Percentiles rank a stretch among this genome's conserved stretches.
phyloP scores from a whole-genome alignment of 768 basidiomycete species.

The Aureoboletus auriporus region DNA sequence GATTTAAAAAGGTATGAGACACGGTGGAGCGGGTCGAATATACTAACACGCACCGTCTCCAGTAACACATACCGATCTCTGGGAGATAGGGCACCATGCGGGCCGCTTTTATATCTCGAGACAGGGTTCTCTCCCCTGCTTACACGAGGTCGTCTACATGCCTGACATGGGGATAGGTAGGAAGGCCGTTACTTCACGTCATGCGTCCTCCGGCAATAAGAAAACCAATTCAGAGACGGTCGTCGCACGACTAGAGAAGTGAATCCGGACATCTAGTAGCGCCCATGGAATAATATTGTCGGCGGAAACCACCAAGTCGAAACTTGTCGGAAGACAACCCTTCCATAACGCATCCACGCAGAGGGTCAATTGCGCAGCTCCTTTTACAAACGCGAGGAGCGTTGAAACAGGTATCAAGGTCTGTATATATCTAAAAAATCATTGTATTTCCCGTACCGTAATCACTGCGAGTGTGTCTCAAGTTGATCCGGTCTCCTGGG shows the following conservation, averaged over 20 bases:
- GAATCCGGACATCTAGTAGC: slow-evolving; percentile 11
- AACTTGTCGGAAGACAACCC: slow-evolving; percentile 26
- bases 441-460: too few relatives aligned
- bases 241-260: slow-evolving; percentile 28
- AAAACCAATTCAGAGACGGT: slow-evolving; percentile 24
- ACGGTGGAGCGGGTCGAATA: not conserved
- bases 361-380: slow-evolving; percentile 10
- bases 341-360: slow-evolving; percentile 30
- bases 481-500: slow-evolving; percentile 15
- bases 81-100: slow-evolving; percentile 2
- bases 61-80: slow-evolving; percentile 50
- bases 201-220: slow-evolving; percentile 19
- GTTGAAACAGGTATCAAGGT: slow-evolving; percentile 30
- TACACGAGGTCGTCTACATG: slow-evolving; percentile 24
- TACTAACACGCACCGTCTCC: slow-evolving; percentile 45
- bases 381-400: slow-evolving; percentile 10
- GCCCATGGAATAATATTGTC: slow-evolving; percentile 14
- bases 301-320: slow-evolving; percentile 26
- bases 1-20: slow-evolving; percentile 14
- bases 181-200: slow-evolving; percentile 24
- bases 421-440: not conserved
- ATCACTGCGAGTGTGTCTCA: slow-evolving; percentile 16
- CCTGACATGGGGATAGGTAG: slow-evolving; percentile 24
- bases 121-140: slow-evolving; percentile 23
- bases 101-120: slow-evolving; percentile 28